Base-by-base conservation (phyloP, 202 grass and related monocot species). In the Alloteropsis angusta region DNA sequence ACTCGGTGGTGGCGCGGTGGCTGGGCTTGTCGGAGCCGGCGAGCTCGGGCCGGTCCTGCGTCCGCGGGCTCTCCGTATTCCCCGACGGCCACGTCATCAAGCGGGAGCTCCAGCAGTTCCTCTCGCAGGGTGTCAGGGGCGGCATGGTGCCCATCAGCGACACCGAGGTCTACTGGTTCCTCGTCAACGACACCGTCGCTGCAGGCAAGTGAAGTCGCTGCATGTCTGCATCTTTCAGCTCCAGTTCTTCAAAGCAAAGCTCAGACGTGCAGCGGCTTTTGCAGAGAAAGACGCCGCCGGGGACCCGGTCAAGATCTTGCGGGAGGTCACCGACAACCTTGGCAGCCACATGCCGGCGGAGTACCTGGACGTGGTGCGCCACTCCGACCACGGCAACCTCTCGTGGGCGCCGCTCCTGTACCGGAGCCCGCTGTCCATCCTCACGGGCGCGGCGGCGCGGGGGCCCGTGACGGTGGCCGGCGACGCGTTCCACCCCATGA, bases 401-500 rank as follows among this genome's bases (percentile, higher is more conserved):
- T 86, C 86, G 4, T 92, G 94, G 91, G 94, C 82, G 1, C 84
- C 85, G n/a, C 82, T 89, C 0, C 14, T 87, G 4, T 87, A 91
- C 26, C 77, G 93, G 1, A 32, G 22, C 23, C 90, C 88, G 0
- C 82, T 66, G 75, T 65, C 55, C 60, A 11, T 97, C 8, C 68
- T 90, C 6, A 50, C 61, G 2, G 80, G 86, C 4, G n/a, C 3
- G 45, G 75, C 78, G 4, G 57, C 87, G 7, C 70, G 19, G 0
- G 81, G 78, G 6, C 3, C 81, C 15, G 60, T 91, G 3, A 90
- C 83, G 9, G 93, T 93, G 50, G 90, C 83, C 4, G 93, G 90
- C 7, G 90, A 97, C 35, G 86, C 86, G 23, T 88, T 93, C 69
- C 93, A 97, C 67, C 86, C 88, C 1, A 93, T 89, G 88, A 89